Conservation (phyloP, 257 asterid genomes). For the Euphrasia confusa region DNA sequence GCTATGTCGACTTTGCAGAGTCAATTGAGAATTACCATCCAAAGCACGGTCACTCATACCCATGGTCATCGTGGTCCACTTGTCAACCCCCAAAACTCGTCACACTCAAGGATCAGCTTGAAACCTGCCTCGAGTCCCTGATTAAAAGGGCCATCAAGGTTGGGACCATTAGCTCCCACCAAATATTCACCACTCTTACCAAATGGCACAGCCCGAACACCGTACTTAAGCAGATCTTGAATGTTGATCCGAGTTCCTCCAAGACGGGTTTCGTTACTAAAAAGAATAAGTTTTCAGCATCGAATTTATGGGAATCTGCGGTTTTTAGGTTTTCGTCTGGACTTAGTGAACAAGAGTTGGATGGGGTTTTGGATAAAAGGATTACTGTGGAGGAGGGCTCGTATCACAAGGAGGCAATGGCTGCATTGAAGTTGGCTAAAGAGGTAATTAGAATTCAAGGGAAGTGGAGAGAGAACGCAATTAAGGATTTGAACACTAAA, state of each 20-base stretch:
- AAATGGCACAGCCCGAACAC: constrained; percentile 87
- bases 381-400: constrained; percentile 48
- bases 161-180: constrained; percentile 81
- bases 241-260: constrained; percentile 24
- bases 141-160: constrained; percentile 57
- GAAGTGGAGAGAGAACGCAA: constrained; percentile 78
- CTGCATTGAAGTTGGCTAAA: constrained; percentile 86
- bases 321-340: constrained; percentile 54
- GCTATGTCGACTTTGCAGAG: constrained; percentile 88
- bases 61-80: constrained; percentile 81
- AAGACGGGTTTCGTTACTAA: constrained; percentile 25
- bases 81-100: constrained; percentile 58
- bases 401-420: constrained; percentile 69
- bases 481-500: constrained; percentile 59
- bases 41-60: constrained; percentile 74
- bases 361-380: constrained; percentile 36
- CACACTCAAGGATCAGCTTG: constrained; percentile 55
- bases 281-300: constrained; percentile 39
- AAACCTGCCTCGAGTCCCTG: constrained; percentile 74
- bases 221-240: constrained; percentile 60
- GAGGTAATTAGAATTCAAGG: constrained; percentile 73
- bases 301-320: constrained; percentile 79
- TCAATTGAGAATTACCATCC: constrained; percentile 76
- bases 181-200: constrained; percentile 64
- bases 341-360: constrained; percentile 52